Evolutionary conservation across 1,139 yeast species (phyloP).

Genomic region (Chernovozyma aurita): DNA sequence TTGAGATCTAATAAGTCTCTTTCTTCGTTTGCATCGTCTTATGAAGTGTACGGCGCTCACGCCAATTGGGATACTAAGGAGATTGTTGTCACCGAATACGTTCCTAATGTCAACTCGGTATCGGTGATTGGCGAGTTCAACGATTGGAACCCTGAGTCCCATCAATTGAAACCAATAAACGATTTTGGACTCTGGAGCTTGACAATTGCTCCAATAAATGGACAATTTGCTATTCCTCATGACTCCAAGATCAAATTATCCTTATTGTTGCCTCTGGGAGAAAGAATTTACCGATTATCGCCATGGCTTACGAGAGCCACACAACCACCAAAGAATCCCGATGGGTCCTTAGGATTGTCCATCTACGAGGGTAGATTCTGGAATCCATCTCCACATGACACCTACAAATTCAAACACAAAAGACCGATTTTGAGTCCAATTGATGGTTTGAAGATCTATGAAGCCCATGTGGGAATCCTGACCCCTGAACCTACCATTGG

Average conservation of each 20-base stretch:
- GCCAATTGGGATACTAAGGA: slow-evolving; percentile 47
- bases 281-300: slow-evolving; percentile 73
- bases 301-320: slow-evolving; percentile 89
- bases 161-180: slow-evolving; percentile 49
- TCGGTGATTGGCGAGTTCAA: slow-evolving; percentile 88
- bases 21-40: slow-evolving; percentile 51
- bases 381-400: slow-evolving; percentile 58
- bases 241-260: slow-evolving; percentile 75
- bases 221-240: slow-evolving; percentile 66
- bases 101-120: slow-evolving; percentile 79
- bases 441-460: slow-evolving; percentile 75
- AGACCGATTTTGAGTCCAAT: slow-evolving; percentile 48
- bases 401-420: slow-evolving; percentile 57
- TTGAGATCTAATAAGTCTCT: slow-evolving; percentile 43
- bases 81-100: slow-evolving; percentile 73
- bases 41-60: slow-evolving; percentile 73
- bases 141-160: slow-evolving; percentile 63
- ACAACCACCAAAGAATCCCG: slow-evolving; percentile 47
- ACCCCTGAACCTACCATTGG: slow-evolving; percentile 86
- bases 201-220: slow-evolving; percentile 45
- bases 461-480: slow-evolving; percentile 95
- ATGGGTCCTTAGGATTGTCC: slow-evolving; percentile 17
- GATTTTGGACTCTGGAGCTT: slow-evolving; percentile 69
- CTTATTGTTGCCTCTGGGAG: slow-evolving; percentile 63
- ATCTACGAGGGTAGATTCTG: slow-evolving; percentile 86